Conservation (phyloP, 116 monocot genomes). For the Phalaenopsis hybrid region DNA sequence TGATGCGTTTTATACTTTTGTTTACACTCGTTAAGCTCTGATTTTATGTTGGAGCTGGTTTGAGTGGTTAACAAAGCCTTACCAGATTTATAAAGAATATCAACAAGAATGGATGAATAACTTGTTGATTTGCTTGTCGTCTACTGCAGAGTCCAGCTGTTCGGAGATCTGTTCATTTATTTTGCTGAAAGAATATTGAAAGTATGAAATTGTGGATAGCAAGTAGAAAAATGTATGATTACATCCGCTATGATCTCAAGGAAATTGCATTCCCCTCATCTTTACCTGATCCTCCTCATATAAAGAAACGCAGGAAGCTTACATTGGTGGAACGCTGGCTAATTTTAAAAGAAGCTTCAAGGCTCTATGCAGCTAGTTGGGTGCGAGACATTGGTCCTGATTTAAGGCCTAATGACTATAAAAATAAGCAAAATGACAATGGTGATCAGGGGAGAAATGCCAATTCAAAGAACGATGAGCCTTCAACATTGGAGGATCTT, state of each 20-base stretch:
- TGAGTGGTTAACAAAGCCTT: too few species aligned
- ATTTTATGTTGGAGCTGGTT: not conserved
- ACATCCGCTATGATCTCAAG: conserved; percentile 76
- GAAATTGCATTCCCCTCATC: conserved; percentile 95
- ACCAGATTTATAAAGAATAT: too few species aligned
- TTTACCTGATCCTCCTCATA: conserved; percentile 64
- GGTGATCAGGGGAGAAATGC: not conserved
- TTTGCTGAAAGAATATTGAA: not conserved
- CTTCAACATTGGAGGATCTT: conserved; percentile 16
- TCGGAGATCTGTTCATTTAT: not conserved
- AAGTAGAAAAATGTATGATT: conserved; percentile 60
- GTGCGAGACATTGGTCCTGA: conserved; percentile 42
- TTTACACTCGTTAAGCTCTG: not conserved
- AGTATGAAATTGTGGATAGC: conserved; percentile 49
- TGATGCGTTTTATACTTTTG: not conserved
- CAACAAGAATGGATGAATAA: too few species aligned
- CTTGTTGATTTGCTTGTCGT: not conserved
- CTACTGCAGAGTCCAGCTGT: not conserved
- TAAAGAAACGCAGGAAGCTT: conserved; percentile 47
- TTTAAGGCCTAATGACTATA: conserved; percentile 17
- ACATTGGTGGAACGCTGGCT: conserved; percentile 40
- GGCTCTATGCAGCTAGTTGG: conserved; percentile 40
- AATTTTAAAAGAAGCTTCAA: conserved; percentile 36
- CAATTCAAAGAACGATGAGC: not conserved
- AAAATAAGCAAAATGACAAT: not conserved